phyloP scores from a whole-genome alignment of 2,329 filamentous ascomycete species.

The Penicillium sp. region DNA sequence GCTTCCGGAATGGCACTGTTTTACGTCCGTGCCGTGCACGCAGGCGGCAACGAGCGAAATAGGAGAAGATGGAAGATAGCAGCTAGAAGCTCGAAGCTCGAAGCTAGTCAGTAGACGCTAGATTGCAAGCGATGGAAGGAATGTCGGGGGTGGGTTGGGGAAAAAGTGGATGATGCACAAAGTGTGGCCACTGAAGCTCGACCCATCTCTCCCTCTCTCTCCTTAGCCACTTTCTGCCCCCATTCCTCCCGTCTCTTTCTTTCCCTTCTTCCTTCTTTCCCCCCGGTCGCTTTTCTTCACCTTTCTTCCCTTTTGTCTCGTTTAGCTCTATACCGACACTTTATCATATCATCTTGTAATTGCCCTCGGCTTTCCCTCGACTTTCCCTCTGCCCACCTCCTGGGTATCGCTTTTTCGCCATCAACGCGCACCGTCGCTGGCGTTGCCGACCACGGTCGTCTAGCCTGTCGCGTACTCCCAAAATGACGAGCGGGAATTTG shows the following conservation, averaged over 20 bases:
- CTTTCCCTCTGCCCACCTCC: slow-evolving; percentile 3
- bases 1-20: slow-evolving; percentile 13
- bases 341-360: slow-evolving; percentile 9
- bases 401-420: slow-evolving; percentile 22
- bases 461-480: slow-evolving; percentile 38
- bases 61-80: not conserved
- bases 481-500: slow-evolving; percentile 44
- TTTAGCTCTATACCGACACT: slow-evolving; percentile 13
- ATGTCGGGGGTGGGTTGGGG: not conserved
- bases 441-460: slow-evolving; percentile 31
- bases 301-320: slow-evolving; percentile 15
- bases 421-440: slow-evolving; percentile 35
- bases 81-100: not conserved
- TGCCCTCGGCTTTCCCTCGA: not conserved
- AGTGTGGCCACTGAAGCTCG: slow-evolving; percentile 3
- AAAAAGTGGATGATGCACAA: not conserved
- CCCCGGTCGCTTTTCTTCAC: slow-evolving; percentile 15
- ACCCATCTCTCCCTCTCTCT: not conserved
- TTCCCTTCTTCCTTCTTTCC: not conserved
- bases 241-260: slow-evolving; percentile 1
- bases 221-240: not conserved
- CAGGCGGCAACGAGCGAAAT: not conserved
- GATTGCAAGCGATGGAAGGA: not conserved
- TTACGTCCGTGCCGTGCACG: not conserved
- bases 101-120: not conserved